Percentiles rank a stretch among this genome's conserved stretches.
Conservation (phyloP, 495 filamentous ascomycete species). For the Neurospora sp. region DNA sequence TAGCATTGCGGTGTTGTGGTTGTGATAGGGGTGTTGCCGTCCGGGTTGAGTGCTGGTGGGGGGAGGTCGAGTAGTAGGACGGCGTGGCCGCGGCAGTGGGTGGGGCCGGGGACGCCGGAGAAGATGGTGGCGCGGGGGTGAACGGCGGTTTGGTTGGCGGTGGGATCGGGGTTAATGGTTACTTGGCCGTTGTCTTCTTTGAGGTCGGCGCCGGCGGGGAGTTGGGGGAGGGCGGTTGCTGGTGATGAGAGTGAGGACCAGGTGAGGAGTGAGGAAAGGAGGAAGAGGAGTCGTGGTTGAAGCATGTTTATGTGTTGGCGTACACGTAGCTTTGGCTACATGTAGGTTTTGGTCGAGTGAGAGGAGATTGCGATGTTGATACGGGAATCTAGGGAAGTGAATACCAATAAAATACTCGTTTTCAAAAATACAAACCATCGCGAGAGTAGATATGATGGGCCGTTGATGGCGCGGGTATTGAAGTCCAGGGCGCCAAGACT, state of each 20-base stretch:
- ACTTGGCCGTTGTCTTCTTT: conserved; percentile 25
- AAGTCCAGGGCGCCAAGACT: background rate
- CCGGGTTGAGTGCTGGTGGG: conserved; percentile 7
- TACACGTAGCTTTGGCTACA: too few relatives aligned
- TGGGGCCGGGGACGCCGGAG: conserved; percentile 27
- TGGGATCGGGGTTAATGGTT: conserved; percentile 21
- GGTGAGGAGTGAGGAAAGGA: background rate
- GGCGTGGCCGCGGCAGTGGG: conserved; percentile 24
- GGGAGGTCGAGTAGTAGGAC: conserved; percentile 19
- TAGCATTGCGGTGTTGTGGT: conserved; percentile 18
- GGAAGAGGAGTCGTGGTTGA: background rate
- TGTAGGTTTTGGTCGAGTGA: too few relatives aligned
- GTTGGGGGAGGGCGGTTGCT: conserved; percentile 1
- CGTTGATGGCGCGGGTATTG: background rate
- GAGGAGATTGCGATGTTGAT: too few relatives aligned
- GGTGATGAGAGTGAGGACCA: conserved; percentile 1
- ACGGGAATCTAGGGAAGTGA: too few relatives aligned
- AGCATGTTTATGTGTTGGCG: background rate
- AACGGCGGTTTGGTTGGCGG: conserved; percentile 5
- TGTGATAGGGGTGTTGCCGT: conserved; percentile 7
- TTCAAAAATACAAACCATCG: background rate
- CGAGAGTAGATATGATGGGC: background rate
- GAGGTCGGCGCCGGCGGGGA: conserved; percentile 14
- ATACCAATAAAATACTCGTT: too few relatives aligned
- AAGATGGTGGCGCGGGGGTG: conserved; percentile 20